These are phyloP conservation scores for Citrullus mucosospermus DNA, from an alignment of 306 rosid genomes.

Conservation along the genomic window DNA sequence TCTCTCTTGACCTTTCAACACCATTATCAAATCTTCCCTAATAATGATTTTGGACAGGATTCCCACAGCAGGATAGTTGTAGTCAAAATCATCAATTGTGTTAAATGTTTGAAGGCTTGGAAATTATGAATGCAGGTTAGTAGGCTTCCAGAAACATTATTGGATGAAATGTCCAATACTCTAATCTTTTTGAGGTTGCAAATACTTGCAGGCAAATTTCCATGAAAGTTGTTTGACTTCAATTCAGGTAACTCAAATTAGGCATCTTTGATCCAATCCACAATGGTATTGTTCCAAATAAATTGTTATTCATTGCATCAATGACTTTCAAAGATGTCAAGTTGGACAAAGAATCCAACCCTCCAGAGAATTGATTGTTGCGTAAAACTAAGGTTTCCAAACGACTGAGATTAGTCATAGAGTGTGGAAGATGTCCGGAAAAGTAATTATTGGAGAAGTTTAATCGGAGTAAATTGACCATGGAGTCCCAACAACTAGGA, in stretches of 20 bases:
- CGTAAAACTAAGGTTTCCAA: background rate
- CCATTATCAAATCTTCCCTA: too few species aligned
- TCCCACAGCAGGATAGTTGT: too few species aligned
- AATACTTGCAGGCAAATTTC: background rate
- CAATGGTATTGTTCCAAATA: background rate
- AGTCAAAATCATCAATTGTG: too few species aligned
- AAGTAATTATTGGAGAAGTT: background rate
- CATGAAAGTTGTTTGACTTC: background rate
- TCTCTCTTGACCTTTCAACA: background rate
- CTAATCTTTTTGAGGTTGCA: background rate
- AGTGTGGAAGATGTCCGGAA: background rate
- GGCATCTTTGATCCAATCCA: background rate
- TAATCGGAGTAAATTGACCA: fast-evolving
- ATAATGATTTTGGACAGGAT: too few species aligned
- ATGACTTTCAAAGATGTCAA: background rate
- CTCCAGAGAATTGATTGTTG: background rate
- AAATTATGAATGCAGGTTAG: background rate
- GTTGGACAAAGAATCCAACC: background rate
- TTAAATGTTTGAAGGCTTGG: too few species aligned
- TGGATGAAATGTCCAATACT: background rate
- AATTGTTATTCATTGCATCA: background rate
- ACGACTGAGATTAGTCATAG: background rate
- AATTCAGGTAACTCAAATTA: background rate
- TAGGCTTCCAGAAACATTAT: background rate
- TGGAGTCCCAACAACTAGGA: background rate